Percentiles rank a stretch among this genome's conserved stretches.
Evolutionary conservation across 176 grass and related monocot species (phyloP).

Genomic region (Eragrostis curvula): DNA sequence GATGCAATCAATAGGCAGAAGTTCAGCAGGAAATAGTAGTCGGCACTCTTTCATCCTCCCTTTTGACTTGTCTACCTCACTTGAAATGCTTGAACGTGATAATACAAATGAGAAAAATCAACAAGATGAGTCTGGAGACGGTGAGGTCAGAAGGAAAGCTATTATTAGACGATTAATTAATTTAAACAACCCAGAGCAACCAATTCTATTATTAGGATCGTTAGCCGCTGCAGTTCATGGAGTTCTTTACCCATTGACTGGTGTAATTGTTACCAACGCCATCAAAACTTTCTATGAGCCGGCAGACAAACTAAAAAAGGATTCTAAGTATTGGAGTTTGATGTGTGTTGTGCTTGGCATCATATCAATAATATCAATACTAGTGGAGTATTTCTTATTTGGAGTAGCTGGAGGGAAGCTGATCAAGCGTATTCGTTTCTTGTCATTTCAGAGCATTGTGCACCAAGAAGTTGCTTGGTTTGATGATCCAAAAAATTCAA

Average conservation of each 20-base stretch:
- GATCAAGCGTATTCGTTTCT: conserved; percentile 68
- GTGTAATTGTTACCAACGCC: conserved; percentile 52
- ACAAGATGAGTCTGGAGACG: conserved; percentile 11
- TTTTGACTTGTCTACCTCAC: conserved; percentile 27
- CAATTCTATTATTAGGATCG: conserved; percentile 62
- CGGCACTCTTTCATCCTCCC: conserved; percentile 47
- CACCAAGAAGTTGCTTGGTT: conserved; percentile 93
- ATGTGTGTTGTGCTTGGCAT: conserved; percentile 78
- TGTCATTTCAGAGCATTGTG: conserved; percentile 74
- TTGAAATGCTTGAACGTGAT: conserved; percentile 45
- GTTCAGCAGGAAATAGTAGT: conserved; percentile 58
- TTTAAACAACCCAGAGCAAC: conserved; percentile 84
- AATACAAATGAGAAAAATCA: conserved; percentile 11
- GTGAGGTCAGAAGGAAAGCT: conserved; percentile 51
- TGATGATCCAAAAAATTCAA: conserved; percentile 79
- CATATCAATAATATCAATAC: conserved; percentile 54
- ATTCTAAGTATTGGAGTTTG: conserved; percentile 80
- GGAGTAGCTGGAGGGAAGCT: conserved; percentile 83
- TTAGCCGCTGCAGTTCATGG: conserved; percentile 76
- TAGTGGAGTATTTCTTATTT: conserved; percentile 71
- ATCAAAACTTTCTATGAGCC: conserved; percentile 74
- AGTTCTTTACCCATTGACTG: conserved; percentile 76
- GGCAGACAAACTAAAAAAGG: conserved; percentile 58
- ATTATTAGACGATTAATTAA: conserved; percentile 58
- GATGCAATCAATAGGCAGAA: conserved; percentile 53